Percentiles rank a stretch among this genome's conserved stretches.
These are phyloP conservation scores for Erodium moschatum DNA, from an alignment of 441 rosid genomes.

Conservation along the genomic window DNA sequence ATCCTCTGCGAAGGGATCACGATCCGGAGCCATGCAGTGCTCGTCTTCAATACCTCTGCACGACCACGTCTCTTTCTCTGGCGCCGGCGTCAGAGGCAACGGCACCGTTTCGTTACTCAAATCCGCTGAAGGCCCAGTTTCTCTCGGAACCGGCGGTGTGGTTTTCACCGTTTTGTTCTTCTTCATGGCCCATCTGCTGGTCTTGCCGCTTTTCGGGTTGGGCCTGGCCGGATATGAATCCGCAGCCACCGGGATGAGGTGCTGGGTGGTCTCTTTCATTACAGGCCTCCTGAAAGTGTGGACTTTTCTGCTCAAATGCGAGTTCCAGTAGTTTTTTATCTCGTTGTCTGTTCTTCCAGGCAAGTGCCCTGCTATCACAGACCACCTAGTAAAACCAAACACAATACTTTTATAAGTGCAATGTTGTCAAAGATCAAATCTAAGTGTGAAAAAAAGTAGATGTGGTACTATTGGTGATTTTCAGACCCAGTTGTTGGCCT, in stretches of 20 bases:
- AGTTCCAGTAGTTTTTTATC: background rate
- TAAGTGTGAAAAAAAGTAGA: too few species aligned
- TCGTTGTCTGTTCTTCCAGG: background rate
- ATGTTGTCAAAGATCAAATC: too few species aligned
- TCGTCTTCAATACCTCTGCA: too few species aligned
- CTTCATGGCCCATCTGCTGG: conserved; percentile 1
- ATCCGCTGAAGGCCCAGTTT: too few species aligned
- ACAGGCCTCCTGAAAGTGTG: background rate
- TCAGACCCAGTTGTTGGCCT: too few species aligned
- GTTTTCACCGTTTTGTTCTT: background rate
- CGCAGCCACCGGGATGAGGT: background rate
- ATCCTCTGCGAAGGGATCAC: too few species aligned
- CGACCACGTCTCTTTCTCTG: too few species aligned
- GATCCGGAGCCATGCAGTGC: too few species aligned
- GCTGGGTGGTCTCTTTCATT: background rate
- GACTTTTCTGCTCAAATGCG: background rate
- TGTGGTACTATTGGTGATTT: too few species aligned
- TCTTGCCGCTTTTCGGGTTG: background rate
- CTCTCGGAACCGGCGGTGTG: too few species aligned
- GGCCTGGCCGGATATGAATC: background rate
- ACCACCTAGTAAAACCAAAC: background rate
- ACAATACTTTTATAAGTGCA: too few species aligned
- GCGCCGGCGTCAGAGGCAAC: background rate
- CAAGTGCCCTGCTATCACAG: background rate
- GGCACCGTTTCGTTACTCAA: background rate